Evolutionary conservation across 2,329 filamentous ascomycete species (phyloP), one percentile per base, ranked within the genome.

Genomic region (Aspergillus candidus): DNA sequence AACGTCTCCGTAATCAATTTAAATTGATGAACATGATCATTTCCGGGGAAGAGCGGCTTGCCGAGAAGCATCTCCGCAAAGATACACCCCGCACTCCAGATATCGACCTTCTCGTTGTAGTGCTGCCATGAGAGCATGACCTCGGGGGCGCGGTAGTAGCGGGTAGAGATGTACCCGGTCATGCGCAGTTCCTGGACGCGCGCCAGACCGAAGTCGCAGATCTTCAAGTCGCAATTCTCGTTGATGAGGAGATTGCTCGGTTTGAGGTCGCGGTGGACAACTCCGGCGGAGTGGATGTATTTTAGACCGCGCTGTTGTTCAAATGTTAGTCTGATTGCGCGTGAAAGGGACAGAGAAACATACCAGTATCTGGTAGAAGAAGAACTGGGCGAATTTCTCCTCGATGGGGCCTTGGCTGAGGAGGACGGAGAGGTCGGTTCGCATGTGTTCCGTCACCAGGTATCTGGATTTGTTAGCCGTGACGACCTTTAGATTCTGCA

Each of bases 91-190:
- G 90, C 91, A 66, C 91, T 97, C 93, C 93, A 98, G 65, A 98
- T 95, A 67, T 98, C 93, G 46, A 97, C 93, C 73, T 96, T 91
- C 32, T 96, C 83, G 58, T 97, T 91, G 72, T 98, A 97, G 74
- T 97, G 97, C 76, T 98, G 93, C 93, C 93, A 98, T 52, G 93
- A 97, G 65, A 98, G 86, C 93, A 98, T 98, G 66, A 97, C 97
- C 71, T 97, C 93, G 13, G 93, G 93, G 7, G 93, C 93, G 62
- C 93, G 83, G 77, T 98, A 98, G 77, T 97, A 98, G 76, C 93
- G 79, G 50, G 93, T 97, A 34, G 93, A 97, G 49, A 98, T 93
- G 65, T 98, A 98, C 57, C 93, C 93, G 30, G 93, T 97, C 93
- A 97, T 98, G 72, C 97, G 93, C 31, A 93, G 93, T 64, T 98